phyloP scores from a whole-genome alignment of 768 basidiomycete genomes.

The Suillus americanus region DNA sequence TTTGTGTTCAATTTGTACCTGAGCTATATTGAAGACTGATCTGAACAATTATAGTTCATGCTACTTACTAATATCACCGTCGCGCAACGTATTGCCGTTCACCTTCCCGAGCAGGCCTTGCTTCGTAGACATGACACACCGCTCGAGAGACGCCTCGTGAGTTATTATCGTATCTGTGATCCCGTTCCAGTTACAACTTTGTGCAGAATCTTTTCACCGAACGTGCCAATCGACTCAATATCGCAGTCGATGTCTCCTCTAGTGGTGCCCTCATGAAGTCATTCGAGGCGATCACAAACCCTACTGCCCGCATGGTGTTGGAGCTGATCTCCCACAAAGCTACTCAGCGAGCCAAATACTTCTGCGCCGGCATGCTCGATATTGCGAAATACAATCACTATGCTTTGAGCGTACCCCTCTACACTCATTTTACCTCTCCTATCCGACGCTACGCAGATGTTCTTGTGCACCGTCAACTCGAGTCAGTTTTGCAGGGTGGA shows the following conservation, averaged over 20 bases:
- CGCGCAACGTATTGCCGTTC: conserved; percentile 90
- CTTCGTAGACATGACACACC: conserved; percentile 93
- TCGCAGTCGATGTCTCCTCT: conserved; percentile 76
- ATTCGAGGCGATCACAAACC: conserved; percentile 71
- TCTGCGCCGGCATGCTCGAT: conserved; percentile 98
- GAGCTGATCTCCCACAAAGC: conserved; percentile 86
- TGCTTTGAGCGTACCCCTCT: conserved; percentile 85
- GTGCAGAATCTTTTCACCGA: conserved; percentile 70
- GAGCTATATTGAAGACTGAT: neutral
- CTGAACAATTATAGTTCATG: conserved; percentile 70
- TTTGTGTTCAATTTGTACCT: conserved; percentile 30
- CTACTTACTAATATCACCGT: conserved; percentile 86
- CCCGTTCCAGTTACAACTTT: conserved; percentile 15
- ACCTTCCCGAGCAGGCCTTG: conserved; percentile 95
- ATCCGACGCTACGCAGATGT: conserved; percentile 94
- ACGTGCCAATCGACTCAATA: conserved; percentile 82
- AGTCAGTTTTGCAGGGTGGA: conserved; percentile 77
- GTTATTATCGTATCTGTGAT: conserved; percentile 23
- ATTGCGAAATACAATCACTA: conserved; percentile 98
- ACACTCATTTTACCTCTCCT: conserved; percentile 92
- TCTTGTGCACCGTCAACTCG: conserved; percentile 94
- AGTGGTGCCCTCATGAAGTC: conserved; percentile 83
- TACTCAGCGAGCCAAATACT: conserved; percentile 96
- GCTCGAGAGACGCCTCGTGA: conserved; percentile 84
- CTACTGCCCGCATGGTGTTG: conserved; percentile 73